Evolutionary conservation across 805 yeast genomes (phyloP).

Genomic region (Allodekkera sacchari): DNA sequence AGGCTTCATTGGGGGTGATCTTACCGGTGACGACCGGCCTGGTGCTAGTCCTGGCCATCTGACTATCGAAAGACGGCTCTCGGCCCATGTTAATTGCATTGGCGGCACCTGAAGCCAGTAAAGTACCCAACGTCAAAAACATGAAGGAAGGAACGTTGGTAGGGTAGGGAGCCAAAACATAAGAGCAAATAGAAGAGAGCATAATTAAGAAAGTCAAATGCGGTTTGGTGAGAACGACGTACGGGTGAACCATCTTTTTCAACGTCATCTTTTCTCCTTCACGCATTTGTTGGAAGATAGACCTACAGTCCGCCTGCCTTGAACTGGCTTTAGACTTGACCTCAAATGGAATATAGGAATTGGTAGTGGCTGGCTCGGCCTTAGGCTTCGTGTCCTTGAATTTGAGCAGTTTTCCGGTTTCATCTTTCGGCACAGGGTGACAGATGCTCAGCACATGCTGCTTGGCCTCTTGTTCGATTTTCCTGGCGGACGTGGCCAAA

Average conservation of each 20-base stretch:
- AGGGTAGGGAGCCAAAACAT: slow-evolving; percentile 82
- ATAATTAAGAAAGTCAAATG: slow-evolving; percentile 80
- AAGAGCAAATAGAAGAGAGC: slow-evolving; percentile 85
- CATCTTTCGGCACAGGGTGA: slow-evolving; percentile 23
- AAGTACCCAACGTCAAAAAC: slow-evolving; percentile 75
- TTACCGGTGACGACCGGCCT: slow-evolving; percentile 88
- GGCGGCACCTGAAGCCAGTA: slow-evolving; percentile 86
- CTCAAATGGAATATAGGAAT: slow-evolving; percentile 42
- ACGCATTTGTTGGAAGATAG: slow-evolving; percentile 16
- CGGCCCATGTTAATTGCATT: slow-evolving; percentile 96
- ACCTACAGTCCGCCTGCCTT: slow-evolving; percentile 8
- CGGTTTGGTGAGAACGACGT: slow-evolving; percentile 83
- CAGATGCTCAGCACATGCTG: slow-evolving; percentile 18
- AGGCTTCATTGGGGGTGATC: slow-evolving; percentile 71
- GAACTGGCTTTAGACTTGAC: slow-evolving; percentile 34
- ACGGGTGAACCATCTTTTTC: slow-evolving; percentile 45
- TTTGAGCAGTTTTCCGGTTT: too few relatives aligned
- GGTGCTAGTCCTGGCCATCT: slow-evolving; percentile 80
- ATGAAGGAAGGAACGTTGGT: slow-evolving; percentile 65
- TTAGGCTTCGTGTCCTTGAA: slow-evolving; percentile 1
- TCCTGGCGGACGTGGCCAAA: slow-evolving; percentile 1
- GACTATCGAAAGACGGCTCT: slow-evolving; percentile 81
- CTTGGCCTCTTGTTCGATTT: neutral
- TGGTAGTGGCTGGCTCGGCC: neutral
- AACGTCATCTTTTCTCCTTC: slow-evolving; percentile 21